phyloP scores from a whole-genome alignment of 2,329 filamentous ascomycete species.

The Orbilia oligospora region DNA sequence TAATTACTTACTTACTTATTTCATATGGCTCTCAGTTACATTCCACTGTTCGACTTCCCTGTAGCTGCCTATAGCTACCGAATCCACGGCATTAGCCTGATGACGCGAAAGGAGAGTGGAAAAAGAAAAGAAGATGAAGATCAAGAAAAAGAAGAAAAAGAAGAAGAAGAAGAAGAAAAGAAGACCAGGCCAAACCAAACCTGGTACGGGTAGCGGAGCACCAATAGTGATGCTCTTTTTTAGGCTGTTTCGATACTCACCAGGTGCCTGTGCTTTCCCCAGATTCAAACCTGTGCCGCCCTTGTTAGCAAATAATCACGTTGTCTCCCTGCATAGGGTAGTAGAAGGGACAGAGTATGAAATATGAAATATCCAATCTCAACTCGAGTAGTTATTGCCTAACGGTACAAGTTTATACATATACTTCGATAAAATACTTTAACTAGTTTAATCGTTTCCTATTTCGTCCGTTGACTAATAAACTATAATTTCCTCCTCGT shows the following conservation, averaged over 20 bases:
- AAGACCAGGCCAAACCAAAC: background rate
- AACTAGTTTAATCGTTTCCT: background rate
- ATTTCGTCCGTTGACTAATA: background rate
- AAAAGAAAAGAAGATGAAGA: too few relatives aligned
- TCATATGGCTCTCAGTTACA: conserved; percentile 18
- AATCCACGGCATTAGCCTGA: background rate
- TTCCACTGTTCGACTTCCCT: conserved; percentile 10
- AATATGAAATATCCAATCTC: background rate
- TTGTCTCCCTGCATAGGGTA: conserved; percentile 17
- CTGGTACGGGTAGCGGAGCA: conserved; percentile 9
- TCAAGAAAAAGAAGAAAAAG: too few relatives aligned
- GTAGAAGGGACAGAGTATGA: background rate
- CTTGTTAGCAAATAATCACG: conserved; percentile 33
- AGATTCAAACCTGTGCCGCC: conserved; percentile 8
- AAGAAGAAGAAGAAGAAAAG: too few relatives aligned
- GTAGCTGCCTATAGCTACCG: conserved; percentile 13
- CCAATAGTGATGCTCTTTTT: background rate
- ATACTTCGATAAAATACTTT: background rate
- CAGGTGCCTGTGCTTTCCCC: conserved; percentile 23
- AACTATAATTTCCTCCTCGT: conserved; percentile 13
- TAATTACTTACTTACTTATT: too few relatives aligned
- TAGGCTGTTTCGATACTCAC: conserved; percentile 10
- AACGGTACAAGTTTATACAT: background rate
- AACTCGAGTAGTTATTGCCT: conserved; percentile 3
- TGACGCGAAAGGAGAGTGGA: background rate